phyloP scores from a whole-genome alignment of 768 basidiomycete genomes.

The Hericium coralloides region DNA sequence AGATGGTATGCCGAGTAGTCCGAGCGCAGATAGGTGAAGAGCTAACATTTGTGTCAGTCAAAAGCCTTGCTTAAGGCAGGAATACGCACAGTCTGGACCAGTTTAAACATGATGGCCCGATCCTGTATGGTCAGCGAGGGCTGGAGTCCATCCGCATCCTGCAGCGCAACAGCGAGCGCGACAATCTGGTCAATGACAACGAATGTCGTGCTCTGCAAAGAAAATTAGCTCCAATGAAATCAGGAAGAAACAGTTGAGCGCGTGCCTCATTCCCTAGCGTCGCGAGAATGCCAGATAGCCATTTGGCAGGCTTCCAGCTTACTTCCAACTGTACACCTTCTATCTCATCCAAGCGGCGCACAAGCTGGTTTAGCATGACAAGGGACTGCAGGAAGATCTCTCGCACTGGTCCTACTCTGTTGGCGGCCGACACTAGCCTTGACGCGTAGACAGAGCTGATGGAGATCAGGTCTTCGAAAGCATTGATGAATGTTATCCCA shows the following conservation, averaged over 20 bases:
- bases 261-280: constrained; percentile 50
- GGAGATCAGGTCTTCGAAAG: constrained; percentile 44
- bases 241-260: neutral
- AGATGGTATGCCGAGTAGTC: constrained; percentile 66
- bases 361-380: constrained; percentile 40
- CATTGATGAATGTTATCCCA: constrained; percentile 43
- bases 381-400: constrained; percentile 47
- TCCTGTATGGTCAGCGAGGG: constrained; percentile 35
- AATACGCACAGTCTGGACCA: constrained; percentile 42
- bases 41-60: constrained; percentile 25
- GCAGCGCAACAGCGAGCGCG: constrained; percentile 7
- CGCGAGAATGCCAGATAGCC: constrained; percentile 49
- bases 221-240: neutral
- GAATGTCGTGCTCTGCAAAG: constrained; percentile 10
- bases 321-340: constrained; percentile 27
- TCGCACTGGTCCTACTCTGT: constrained; percentile 27
- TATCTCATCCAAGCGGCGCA: constrained; percentile 30
- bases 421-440: constrained; percentile 12
- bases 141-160: constrained; percentile 7
- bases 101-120: constrained; percentile 43
- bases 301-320: constrained; percentile 53
- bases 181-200: constrained; percentile 12
- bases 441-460: constrained; percentile 38
- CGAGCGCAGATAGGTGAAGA: constrained; percentile 66
- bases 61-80: neutral